Conservation (phyloP, 2,329 filamentous ascomycete species). For the Fusarium foetens region DNA sequence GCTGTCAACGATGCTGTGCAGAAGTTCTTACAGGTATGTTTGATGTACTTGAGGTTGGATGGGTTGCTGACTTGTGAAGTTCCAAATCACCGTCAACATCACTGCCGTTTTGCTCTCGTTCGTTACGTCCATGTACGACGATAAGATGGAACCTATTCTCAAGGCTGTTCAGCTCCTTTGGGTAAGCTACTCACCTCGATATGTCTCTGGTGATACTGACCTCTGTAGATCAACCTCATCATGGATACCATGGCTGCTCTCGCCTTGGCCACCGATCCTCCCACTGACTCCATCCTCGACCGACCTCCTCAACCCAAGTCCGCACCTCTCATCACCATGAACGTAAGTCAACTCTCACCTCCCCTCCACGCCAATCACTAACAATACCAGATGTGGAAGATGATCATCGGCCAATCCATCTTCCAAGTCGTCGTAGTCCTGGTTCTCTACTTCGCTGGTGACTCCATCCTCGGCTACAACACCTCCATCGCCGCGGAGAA, state of each 20-base stretch:
- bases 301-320: slow-evolving; percentile 73
- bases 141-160: slow-evolving; percentile 76
- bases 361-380: rapidly evolving
- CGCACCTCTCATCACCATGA: slow-evolving; percentile 77
- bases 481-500: slow-evolving; percentile 54
- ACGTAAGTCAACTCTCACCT: slow-evolving; percentile 43
- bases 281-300: slow-evolving; percentile 80
- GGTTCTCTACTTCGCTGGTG: slow-evolving; percentile 82
- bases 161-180: slow-evolving; percentile 96
- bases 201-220: background rate
- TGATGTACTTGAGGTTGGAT: rapidly evolving
- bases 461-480: slow-evolving; percentile 46
- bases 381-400: slow-evolving; percentile 84
- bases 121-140: slow-evolving; percentile 81
- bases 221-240: slow-evolving; percentile 73
- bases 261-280: slow-evolving; percentile 88
- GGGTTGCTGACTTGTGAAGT: slow-evolving; percentile 43
- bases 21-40: slow-evolving; percentile 69
- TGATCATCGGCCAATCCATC: slow-evolving; percentile 93
- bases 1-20: slow-evolving; percentile 82
- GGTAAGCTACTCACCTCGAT: slow-evolving; percentile 59
- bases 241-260: slow-evolving; percentile 96
- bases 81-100: slow-evolving; percentile 88
- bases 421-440: slow-evolving; percentile 87
- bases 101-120: slow-evolving; percentile 90